Conservation (phyloP, 495 filamentous ascomycete species). For the Trichoderma gamsii region DNA sequence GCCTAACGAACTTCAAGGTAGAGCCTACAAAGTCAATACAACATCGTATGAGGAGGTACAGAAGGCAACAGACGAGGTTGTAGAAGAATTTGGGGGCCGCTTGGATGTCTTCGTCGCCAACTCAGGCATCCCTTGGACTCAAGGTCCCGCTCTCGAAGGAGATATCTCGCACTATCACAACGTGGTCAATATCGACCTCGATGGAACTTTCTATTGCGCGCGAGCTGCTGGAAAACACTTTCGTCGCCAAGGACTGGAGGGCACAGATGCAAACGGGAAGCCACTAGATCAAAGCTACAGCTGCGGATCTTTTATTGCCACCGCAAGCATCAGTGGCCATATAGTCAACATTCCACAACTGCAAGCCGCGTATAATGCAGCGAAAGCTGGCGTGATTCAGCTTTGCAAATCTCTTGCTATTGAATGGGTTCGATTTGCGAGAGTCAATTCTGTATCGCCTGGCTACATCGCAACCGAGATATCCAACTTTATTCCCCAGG, state of each 20-base stretch:
- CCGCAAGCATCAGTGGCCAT: slow-evolving; percentile 76
- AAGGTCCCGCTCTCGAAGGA: slow-evolving; percentile 62
- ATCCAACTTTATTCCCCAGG: background rate
- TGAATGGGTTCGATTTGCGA: background rate
- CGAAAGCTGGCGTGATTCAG: slow-evolving; percentile 79
- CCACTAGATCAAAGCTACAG: slow-evolving; percentile 55
- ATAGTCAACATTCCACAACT: slow-evolving; percentile 87
- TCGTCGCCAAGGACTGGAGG: slow-evolving; percentile 52
- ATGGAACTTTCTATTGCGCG: slow-evolving; percentile 78
- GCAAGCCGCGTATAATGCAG: slow-evolving; percentile 80
- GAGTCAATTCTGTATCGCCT: background rate
- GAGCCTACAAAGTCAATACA: slow-evolving; percentile 68
- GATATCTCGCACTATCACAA: slow-evolving; percentile 58
- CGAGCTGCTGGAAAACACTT: slow-evolving; percentile 67
- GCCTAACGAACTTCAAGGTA: slow-evolving; percentile 41
- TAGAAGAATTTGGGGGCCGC: slow-evolving; percentile 64
- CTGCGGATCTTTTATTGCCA: slow-evolving; percentile 69
- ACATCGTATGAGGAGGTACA: slow-evolving; percentile 55
- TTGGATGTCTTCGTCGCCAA: slow-evolving; percentile 79
- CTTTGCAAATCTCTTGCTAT: slow-evolving; percentile 50
- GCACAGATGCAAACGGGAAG: slow-evolving; percentile 58
- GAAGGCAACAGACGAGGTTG: slow-evolving; percentile 48
- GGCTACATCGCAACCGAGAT: background rate
- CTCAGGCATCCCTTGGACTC: slow-evolving; percentile 66
- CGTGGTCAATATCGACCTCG: slow-evolving; percentile 68